Percentiles rank a stretch among this genome's conserved stretches.
Conservation (phyloP, 257 asterid species). For the Solanum lignicaule region DNA sequence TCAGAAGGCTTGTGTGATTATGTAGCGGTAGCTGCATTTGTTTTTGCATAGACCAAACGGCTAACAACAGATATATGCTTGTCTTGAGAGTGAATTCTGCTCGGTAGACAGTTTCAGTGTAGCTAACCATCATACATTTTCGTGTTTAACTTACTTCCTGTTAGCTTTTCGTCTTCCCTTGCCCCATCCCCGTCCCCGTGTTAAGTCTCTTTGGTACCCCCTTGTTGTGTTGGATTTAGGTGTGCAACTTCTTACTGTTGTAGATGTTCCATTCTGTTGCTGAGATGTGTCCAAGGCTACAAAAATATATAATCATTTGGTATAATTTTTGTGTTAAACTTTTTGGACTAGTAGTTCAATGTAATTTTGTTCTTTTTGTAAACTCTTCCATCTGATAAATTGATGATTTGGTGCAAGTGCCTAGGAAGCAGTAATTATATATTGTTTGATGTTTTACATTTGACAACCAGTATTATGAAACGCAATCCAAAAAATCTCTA, state of each 20-base stretch:
- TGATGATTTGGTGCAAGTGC: not conserved
- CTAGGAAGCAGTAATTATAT: not conserved
- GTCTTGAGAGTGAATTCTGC: constrained; percentile 1
- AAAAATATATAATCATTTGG: not conserved
- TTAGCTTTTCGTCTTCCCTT: not conserved
- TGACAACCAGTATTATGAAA: not conserved
- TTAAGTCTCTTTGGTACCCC: not conserved
- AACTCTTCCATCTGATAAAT: not conserved
- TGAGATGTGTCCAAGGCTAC: not conserved
- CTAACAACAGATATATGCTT: not conserved
- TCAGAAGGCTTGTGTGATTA: constrained; percentile 44
- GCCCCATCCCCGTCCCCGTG: not conserved
- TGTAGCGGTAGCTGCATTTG: not conserved
- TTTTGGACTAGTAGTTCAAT: not conserved
- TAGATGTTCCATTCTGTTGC: not conserved
- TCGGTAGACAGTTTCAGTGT: not conserved
- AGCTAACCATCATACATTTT: not conserved
- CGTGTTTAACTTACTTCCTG: not conserved
- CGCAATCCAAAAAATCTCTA: not conserved
- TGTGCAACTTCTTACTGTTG: not conserved
- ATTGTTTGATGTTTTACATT: not conserved
- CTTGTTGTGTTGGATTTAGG: not conserved
- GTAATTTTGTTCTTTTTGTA: not conserved
- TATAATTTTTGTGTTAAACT: not conserved
- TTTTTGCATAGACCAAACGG: not conserved